These are phyloP conservation scores for Podochytrium sp. DNA, from an alignment of 192 early-diverging fungal genomes.

Conservation along the genomic window DNA sequence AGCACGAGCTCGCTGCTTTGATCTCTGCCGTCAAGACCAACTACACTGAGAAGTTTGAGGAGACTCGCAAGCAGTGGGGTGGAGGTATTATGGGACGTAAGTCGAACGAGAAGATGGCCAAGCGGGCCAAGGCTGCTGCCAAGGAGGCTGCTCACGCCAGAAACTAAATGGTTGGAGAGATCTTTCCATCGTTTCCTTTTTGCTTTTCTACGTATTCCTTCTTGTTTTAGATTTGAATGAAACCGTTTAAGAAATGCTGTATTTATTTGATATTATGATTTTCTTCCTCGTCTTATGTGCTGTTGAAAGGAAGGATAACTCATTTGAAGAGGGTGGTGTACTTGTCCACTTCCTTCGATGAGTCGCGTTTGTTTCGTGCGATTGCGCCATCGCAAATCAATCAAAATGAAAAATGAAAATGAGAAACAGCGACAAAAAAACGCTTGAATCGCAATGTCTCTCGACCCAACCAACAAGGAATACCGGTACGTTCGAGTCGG, in stretches of 20 bases:
- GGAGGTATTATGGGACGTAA: slow-evolving; percentile 88
- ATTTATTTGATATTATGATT: not conserved
- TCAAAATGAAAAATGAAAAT: not conserved
- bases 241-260: not conserved
- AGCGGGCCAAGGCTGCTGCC: slow-evolving; percentile 20
- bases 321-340: not conserved
- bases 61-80: slow-evolving; percentile 93
- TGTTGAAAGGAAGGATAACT: not conserved
- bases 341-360: not conserved
- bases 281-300: not conserved
- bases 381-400: not conserved
- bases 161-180: not conserved
- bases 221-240: not conserved
- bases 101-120: slow-evolving; percentile 33
- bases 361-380: not conserved
- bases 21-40: slow-evolving; percentile 92
- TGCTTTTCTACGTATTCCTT: not conserved
- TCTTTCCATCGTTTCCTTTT: not conserved
- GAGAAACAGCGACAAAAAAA: not conserved
- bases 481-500: slow-evolving; percentile 35
- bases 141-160: slow-evolving; percentile 8
- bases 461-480: slow-evolving; percentile 49
- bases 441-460: slow-evolving; percentile 37
- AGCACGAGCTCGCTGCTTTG: slow-evolving; percentile 83
- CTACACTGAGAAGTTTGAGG: slow-evolving; percentile 95